Conservation (phyloP, 306 rosid genomes). For the Gynostemma pentaphyllum region DNA sequence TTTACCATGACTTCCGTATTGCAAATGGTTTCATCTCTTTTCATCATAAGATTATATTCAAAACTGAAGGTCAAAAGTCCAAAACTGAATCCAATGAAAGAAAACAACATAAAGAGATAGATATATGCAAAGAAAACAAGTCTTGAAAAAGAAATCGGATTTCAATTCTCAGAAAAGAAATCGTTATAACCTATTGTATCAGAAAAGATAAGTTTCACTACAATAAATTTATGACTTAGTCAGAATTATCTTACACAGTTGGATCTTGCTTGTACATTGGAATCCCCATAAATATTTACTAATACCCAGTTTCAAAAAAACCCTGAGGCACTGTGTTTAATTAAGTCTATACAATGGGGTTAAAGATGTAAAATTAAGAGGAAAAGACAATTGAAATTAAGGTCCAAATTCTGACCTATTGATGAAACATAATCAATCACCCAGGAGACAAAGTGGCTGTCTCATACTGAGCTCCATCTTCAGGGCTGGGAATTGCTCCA, state of each 20-base stretch:
- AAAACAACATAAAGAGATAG: too few species aligned
- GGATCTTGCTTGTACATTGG: not conserved
- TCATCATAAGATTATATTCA: too few species aligned
- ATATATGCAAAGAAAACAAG: too few species aligned
- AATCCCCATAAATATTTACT: not conserved
- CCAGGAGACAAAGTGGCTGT: constrained; percentile 82
- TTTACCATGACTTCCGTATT: too few species aligned
- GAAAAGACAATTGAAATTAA: not conserved
- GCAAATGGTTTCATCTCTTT: too few species aligned
- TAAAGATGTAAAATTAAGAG: not conserved
- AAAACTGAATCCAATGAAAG: too few species aligned
- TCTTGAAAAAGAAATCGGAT: too few species aligned
- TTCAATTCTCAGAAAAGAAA: too few species aligned
- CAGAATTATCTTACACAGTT: not conserved
- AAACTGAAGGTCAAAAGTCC: too few species aligned
- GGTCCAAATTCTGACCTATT: not conserved
- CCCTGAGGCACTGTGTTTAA: too few species aligned
- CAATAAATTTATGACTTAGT: not conserved
- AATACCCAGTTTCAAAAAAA: not conserved
- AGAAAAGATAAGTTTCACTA: too few species aligned
- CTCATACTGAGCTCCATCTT: constrained; percentile 92
- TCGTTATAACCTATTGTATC: too few species aligned
- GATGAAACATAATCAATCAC: constrained; percentile 46
- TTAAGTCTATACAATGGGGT: not conserved
- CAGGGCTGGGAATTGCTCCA: constrained; percentile 69